Conservation (phyloP, 164 flowering plant species). For the Macadamia integrifolia region DNA sequence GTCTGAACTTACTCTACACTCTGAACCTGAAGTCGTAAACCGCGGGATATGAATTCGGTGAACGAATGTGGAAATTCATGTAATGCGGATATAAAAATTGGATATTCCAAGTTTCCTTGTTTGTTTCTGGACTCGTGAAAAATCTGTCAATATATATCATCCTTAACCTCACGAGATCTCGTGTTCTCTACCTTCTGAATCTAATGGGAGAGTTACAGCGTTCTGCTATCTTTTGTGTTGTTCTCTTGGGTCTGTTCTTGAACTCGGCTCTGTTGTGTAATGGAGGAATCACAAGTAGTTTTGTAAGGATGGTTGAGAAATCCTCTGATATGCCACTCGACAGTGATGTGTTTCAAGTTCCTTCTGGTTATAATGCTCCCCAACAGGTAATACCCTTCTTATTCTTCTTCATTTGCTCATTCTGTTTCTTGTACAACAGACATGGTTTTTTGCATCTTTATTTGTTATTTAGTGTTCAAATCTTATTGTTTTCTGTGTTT, state of each 20-base stretch:
- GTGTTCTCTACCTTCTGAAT: too few relatives aligned
- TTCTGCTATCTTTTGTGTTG: background rate
- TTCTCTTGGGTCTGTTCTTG: conserved; percentile 1
- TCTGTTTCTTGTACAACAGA: too few relatives aligned
- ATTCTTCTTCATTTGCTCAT: background rate
- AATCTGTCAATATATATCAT: too few relatives aligned
- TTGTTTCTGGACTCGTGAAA: background rate
- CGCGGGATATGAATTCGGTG: too few relatives aligned
- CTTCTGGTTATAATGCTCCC: conserved; percentile 24
- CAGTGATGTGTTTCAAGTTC: conserved; percentile 22
- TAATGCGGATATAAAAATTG: too few relatives aligned
- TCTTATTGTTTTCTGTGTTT: background rate
- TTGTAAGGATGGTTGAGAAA: conserved; percentile 11
- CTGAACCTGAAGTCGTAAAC: too few relatives aligned
- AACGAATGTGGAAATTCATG: too few relatives aligned
- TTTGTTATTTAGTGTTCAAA: background rate
- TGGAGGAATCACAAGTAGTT: conserved; percentile 22
- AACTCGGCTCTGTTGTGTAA: conserved; percentile 12
- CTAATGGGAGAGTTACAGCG: background rate
- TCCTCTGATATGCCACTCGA: conserved; percentile 23
- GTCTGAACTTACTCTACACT: too few relatives aligned
- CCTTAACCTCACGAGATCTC: too few relatives aligned
- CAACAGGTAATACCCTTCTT: conserved; percentile 14
- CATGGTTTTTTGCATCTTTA: background rate
- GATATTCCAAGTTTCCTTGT: too few relatives aligned